A percentile compares a stretch with the other conserved stretches of the same genome.
phyloP scores from a whole-genome alignment of 768 basidiomycete genomes.

The Suillus tomentosus region DNA sequence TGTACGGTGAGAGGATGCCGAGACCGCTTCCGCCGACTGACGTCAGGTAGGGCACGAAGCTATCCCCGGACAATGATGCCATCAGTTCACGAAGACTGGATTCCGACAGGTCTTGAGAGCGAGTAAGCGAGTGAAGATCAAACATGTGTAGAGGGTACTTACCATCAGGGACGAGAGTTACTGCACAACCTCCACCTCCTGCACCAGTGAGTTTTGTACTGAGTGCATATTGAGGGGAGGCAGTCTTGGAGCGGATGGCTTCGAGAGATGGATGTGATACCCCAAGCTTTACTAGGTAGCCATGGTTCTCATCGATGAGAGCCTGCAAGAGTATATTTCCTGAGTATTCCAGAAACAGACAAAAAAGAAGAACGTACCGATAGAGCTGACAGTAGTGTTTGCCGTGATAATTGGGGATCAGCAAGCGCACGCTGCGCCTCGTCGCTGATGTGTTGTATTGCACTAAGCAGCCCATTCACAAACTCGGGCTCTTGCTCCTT shows the following conservation, averaged over 20 bases:
- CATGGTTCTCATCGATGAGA: slow-evolving; percentile 89
- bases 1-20: slow-evolving; percentile 74
- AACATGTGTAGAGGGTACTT: slow-evolving; percentile 28
- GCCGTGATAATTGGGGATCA: slow-evolving; percentile 71
- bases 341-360: slow-evolving; percentile 14
- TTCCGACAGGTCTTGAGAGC: slow-evolving; percentile 69
- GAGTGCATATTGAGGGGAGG: slow-evolving; percentile 62
- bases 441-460: slow-evolving; percentile 85
- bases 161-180: slow-evolving; percentile 95
- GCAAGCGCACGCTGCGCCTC: slow-evolving; percentile 76
- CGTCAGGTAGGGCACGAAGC: slow-evolving; percentile 86
- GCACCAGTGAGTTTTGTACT: slow-evolving; percentile 97
- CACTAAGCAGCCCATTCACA: slow-evolving; percentile 72
- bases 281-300: slow-evolving; percentile 77
- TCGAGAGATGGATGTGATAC: slow-evolving; percentile 93
- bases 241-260: slow-evolving; percentile 71
- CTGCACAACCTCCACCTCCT: slow-evolving; percentile 97
- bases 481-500: slow-evolving; percentile 82
- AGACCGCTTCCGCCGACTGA: slow-evolving; percentile 92
- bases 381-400: slow-evolving; percentile 61
- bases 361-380: slow-evolving; percentile 53
- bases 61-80: slow-evolving; percentile 46
- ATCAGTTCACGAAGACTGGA: slow-evolving; percentile 59
- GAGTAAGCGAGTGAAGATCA: neutral
- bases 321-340: slow-evolving; percentile 42